These are phyloP conservation scores for Zymoseptoria ardabiliae DNA, from an alignment of 2,329 filamentous ascomycete species.

Conservation along the genomic window DNA sequence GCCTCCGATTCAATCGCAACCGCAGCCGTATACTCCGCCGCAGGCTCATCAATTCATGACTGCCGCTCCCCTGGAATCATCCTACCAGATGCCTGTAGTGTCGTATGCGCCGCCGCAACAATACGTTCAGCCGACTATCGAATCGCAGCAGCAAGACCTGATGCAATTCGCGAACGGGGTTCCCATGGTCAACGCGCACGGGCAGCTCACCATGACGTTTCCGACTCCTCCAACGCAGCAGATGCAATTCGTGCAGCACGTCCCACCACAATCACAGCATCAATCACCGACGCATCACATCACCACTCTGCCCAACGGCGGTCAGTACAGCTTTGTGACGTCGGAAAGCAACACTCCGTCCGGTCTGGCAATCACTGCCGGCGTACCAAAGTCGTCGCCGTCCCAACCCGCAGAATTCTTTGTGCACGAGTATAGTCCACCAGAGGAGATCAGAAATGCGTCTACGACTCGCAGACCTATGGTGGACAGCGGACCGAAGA, in stretches of 20 bases:
- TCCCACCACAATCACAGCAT: constrained; percentile 7
- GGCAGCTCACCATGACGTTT: constrained; percentile 19
- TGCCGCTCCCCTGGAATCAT: constrained; percentile 17
- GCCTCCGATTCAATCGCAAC: constrained; percentile 2
- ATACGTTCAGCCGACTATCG: constrained; percentile 8
- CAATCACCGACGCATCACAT: constrained; percentile 10
- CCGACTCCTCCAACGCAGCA: constrained; percentile 17
- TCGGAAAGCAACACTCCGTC: constrained; percentile 8
- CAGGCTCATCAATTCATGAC: constrained; percentile 23
- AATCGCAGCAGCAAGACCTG: constrained; percentile 7
- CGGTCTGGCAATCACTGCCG: constrained; percentile 22
- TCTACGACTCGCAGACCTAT: constrained; percentile 27
- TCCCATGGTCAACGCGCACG: constrained; percentile 21
- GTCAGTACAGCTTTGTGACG: constrained; percentile 17
- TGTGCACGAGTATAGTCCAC: constrained; percentile 43
- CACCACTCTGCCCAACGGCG: constrained; percentile 7
- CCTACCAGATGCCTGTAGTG: constrained; percentile 11
- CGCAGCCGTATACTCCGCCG: constrained; percentile 13
- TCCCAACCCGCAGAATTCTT: constrained; percentile 31
- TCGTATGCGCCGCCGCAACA: constrained; percentile 11
- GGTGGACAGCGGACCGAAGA: constrained; percentile 32
- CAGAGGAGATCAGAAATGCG: constrained; percentile 33
- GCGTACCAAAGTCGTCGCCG: constrained; percentile 22
- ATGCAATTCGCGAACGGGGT: constrained; percentile 21
- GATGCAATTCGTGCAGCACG: constrained; percentile 19